phyloP scores from a whole-genome alignment of 208 protist species.

The Leptomonas seymouri region DNA sequence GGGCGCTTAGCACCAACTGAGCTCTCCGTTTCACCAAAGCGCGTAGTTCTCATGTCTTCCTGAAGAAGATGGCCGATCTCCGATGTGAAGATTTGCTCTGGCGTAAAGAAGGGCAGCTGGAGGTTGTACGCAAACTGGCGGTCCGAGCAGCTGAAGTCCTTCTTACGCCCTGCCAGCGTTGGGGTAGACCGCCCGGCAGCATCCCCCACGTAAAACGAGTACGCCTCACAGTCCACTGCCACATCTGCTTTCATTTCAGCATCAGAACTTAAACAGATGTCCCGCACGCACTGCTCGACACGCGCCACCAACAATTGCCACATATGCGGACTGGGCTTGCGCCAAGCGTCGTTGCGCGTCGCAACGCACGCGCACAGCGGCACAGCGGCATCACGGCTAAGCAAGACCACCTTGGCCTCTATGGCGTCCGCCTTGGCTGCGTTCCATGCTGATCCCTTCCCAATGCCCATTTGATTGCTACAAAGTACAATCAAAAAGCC shows the following conservation, averaged over 20 bases:
- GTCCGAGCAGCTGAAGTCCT: conserved; percentile 93
- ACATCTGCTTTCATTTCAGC: not conserved
- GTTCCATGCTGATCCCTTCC: conserved; percentile 48
- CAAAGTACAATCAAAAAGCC: conserved; percentile 90
- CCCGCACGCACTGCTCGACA: conserved; percentile 26
- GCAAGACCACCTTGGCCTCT: conserved; percentile 47
- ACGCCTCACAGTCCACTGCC: conserved; percentile 27
- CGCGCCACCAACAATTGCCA: conserved; percentile 80
- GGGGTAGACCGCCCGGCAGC: conserved; percentile 78
- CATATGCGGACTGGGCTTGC: conserved; percentile 90
- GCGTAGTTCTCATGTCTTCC: conserved; percentile 1
- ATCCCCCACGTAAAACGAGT: conserved; percentile 93
- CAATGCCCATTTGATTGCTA: conserved; percentile 94
- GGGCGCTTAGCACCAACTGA: not conserved
- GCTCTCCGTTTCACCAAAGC: too few species aligned
- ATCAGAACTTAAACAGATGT: not conserved
- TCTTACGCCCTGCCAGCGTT: conserved; percentile 74
- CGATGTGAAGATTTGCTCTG: conserved; percentile 83
- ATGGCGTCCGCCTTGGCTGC: conserved; percentile 57
- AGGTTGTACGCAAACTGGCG: conserved; percentile 90
- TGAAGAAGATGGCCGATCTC: conserved; percentile 24
- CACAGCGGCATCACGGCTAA: conserved; percentile 46
- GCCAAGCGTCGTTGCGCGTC: conserved; percentile 68
- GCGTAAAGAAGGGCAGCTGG: conserved; percentile 88
- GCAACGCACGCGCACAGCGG: conserved; percentile 83